These are phyloP conservation scores for Rhynchosporium secalis DNA, from an alignment of 2,329 filamentous ascomycete species.

Conservation along the genomic window DNA sequence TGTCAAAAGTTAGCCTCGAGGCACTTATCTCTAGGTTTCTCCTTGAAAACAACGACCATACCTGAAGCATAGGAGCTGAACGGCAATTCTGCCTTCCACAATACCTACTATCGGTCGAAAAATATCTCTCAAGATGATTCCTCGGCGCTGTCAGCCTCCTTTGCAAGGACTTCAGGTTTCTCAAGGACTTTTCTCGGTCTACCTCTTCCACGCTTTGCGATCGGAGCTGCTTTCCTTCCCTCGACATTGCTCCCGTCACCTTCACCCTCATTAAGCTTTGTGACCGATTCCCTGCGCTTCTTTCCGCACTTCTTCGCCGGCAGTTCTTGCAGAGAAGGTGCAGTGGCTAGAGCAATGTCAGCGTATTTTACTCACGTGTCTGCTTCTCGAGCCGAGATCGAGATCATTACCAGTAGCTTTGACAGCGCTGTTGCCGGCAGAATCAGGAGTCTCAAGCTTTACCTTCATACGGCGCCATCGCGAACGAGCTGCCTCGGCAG, in stretches of 20 bases:
- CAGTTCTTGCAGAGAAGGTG: not conserved
- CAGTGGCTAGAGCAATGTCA: not conserved
- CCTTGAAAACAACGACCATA: no score
- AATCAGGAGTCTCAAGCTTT: not conserved
- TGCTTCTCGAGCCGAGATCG: not conserved
- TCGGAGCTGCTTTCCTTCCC: not conserved
- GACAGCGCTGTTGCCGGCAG: no score
- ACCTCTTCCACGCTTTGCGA: not conserved
- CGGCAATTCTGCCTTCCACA: no score
- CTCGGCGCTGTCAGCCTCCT: no score
- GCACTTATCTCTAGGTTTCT: no score
- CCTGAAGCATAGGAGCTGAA: no score
- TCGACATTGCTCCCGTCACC: not conserved
- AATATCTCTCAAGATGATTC: no score
- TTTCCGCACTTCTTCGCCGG: not conserved
- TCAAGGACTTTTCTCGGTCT: not conserved
- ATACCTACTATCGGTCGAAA: no score
- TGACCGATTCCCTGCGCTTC: not conserved
- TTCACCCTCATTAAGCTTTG: not conserved
- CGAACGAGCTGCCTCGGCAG: conserved; percentile 3
- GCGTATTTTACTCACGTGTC: not conserved
- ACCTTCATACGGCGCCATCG: conserved; percentile 7
- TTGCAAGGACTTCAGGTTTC: no score
- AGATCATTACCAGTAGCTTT: not conserved
- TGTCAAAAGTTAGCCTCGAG: no score